Evolutionary conservation across 2,329 filamentous ascomycete genomes (phyloP), one percentile per base, ranked within the genome.

Genomic region (Dactylellina cionopaga): DNA sequence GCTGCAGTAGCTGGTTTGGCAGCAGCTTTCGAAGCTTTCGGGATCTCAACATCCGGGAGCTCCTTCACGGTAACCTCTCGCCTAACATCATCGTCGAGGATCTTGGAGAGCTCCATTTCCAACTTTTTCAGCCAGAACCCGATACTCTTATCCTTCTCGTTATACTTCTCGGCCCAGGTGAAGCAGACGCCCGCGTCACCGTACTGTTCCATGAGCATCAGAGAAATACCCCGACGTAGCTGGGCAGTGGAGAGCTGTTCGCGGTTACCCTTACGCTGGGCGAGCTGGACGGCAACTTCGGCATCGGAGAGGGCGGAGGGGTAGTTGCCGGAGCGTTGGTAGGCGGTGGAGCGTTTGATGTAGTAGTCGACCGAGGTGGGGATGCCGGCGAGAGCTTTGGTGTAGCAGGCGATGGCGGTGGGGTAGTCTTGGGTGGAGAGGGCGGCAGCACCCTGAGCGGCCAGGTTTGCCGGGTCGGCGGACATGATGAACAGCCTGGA

Each of bases 161-260:
- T 82, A 62, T 85, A 81, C 76, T 83, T 84, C 74, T 83, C 83
- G 41, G 88, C 83, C 27, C 84, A 80, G 10, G 80, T 79, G 31
- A 90, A 82, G 10, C 88, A 78, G 64, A 83, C 84, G 29, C 81
- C 80, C 1, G 88, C 87, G 78, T 90, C 86, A 0, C 83, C 86
- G 74, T 85, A 88, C 35, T 83, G 81, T 55, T 84, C 85, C 6
- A 87, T 79, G 65, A 85, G 83, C 77, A 85, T 88, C 1, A 90
- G 80, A 1, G 85, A 83, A 33, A 89, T 84, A 2, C 83, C 87
- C 46, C 88, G 83, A 65, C 88, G 82, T 68, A 89, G 82, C 77
- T 90, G 88, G 1, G 86, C 85, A 22, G 86, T 83, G 25, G 86
- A 81, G 66, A 90, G 89, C 44, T 87, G 81, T 77, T 90, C 88